phyloP scores from a whole-genome alignment of 2,329 filamentous ascomycete genomes.

The Ophiocordyceps camponoti-rufipedis region DNA sequence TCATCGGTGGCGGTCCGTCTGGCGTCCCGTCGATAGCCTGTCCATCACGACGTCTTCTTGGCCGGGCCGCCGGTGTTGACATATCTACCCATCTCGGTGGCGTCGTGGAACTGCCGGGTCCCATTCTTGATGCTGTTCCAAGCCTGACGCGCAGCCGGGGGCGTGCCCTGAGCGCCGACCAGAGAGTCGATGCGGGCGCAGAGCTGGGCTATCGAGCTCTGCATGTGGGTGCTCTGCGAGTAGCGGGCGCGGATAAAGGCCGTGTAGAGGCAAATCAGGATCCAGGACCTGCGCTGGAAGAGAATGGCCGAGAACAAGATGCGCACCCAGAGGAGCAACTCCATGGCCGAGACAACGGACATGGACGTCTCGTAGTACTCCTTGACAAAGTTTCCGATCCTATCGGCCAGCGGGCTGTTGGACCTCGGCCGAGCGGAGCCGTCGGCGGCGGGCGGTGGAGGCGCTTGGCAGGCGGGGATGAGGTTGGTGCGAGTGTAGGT shows the following conservation, averaged over 20 bases:
- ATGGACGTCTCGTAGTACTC: conserved; percentile 95
- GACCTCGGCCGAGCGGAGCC: conserved; percentile 33
- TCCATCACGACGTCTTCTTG: conserved; percentile 23
- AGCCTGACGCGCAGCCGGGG: conserved; percentile 56
- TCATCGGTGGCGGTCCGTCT: not conserved
- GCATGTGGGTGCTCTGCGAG: conserved; percentile 83
- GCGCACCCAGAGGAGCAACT: conserved; percentile 76
- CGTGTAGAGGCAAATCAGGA: conserved; percentile 72
- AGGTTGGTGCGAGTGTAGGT: conserved; percentile 91
- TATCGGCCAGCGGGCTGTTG: conserved; percentile 51
- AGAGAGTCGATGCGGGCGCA: conserved; percentile 63
- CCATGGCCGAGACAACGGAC: conserved; percentile 76
- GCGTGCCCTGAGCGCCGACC: conserved; percentile 72
- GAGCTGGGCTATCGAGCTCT: conserved; percentile 56
- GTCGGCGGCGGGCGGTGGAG: conserved; percentile 34
- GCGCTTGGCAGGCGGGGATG: conserved; percentile 68
- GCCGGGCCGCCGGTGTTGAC: conserved; percentile 35
- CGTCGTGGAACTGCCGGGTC: conserved; percentile 56
- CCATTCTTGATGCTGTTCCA: conserved; percentile 67
- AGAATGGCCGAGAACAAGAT: conserved; percentile 64
- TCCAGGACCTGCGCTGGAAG: conserved; percentile 83
- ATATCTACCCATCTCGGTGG: conserved; percentile 64
- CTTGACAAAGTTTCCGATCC: conserved; percentile 88
- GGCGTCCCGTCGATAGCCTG: not conserved
- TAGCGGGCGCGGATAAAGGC: conserved; percentile 82